Evolutionary conservation across 1,139 yeast species (phyloP).

Genomic region (Yamadazyma blattariae): DNA sequence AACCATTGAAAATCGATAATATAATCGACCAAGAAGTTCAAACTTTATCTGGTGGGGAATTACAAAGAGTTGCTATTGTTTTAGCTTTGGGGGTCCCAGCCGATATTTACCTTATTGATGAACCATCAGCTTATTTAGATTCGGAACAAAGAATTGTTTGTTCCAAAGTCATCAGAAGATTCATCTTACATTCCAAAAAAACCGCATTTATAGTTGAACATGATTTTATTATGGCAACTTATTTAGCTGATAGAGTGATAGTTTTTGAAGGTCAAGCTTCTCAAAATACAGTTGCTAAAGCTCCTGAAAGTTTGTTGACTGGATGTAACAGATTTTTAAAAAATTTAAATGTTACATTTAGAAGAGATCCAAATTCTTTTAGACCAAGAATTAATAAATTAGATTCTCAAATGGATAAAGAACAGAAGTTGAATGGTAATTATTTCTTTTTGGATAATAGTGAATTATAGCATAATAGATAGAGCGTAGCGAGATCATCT

Average conservation of each 20-base stretch:
- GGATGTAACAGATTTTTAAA: slow-evolving; percentile 97
- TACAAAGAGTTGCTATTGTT: slow-evolving; percentile 98
- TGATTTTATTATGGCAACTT: slow-evolving; percentile 99
- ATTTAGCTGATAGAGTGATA: slow-evolving; percentile 96
- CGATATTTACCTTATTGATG: slow-evolving; percentile 94
- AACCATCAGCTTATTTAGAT: slow-evolving; percentile 97
- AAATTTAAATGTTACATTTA: slow-evolving; percentile 94
- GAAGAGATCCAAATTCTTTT: slow-evolving; percentile 97
- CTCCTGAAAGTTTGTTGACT: slow-evolving; percentile 89
- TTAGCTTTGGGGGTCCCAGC: slow-evolving; percentile 93
- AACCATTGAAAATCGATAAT: slow-evolving; percentile 90
- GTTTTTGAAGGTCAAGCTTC: slow-evolving; percentile 97
- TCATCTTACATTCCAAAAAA: slow-evolving; percentile 92
- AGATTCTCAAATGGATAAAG: slow-evolving; percentile 98
- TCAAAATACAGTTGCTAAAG: slow-evolving; percentile 71
- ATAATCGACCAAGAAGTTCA: slow-evolving; percentile 97
- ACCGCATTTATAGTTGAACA: slow-evolving; percentile 98
- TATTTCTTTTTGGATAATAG: slow-evolving; percentile 87
- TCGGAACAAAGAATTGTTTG: slow-evolving; percentile 99
- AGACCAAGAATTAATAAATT: slow-evolving; percentile 98
- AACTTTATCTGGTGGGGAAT: slow-evolving; percentile 97
- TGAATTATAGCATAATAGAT: slow-evolving; percentile 17
- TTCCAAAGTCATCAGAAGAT: slow-evolving; percentile 96
- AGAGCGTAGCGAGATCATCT: background rate
- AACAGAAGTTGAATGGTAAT: slow-evolving; percentile 87